Evolutionary conservation across 2,329 filamentous ascomycete genomes (phyloP), one percentile per base, ranked within the genome.

Genomic region (Aspergillus uvarum): DNA sequence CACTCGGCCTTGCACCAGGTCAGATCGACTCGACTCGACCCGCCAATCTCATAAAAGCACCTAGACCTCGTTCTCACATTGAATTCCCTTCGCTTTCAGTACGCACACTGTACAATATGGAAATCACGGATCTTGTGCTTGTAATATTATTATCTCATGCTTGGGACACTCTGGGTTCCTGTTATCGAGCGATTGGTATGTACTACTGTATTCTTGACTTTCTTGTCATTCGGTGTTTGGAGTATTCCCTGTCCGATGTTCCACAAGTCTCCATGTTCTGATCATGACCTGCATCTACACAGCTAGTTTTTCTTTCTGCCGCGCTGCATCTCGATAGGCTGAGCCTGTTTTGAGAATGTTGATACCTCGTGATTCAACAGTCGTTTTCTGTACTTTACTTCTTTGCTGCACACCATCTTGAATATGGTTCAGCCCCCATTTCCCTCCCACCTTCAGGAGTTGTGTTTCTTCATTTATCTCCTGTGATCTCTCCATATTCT

Each of bases 71-170:
- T 54, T 58, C 22, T 49, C 58, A 53, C 50, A 47, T 42, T 47
- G 42, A 29, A 58, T 52, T 35, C 42, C 56, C 52, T 54, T 59
- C 47, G 50, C 29, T 38, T 42, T 49, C 26, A 38, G 32, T 35
- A 44, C 50, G 24, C 35, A 26, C 52, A 42, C 47, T 56, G 42
- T 55, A 44, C 58, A 55, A 53, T 48, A 48, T 47, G 47, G 38
- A 57, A 57, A 54, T 59, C 56, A 47, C 47, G 21, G 38, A 31
- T 49, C 11, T 47, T 57, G 38, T 59, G 59, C 56, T 51, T 67
- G 61, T 67, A 65, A 66, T 63, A 44, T 44, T 67, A 63, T 67
- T 64, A 64, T 67, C 57, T 58, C 38, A 26, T 58, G 52, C 56
- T 59, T 54, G 32, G 35, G 32, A 47, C 53, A 22, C 51, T 59